Base-by-base conservation (phyloP, 1,284 basidiomycete species). In the Trametes versicolor region DNA sequence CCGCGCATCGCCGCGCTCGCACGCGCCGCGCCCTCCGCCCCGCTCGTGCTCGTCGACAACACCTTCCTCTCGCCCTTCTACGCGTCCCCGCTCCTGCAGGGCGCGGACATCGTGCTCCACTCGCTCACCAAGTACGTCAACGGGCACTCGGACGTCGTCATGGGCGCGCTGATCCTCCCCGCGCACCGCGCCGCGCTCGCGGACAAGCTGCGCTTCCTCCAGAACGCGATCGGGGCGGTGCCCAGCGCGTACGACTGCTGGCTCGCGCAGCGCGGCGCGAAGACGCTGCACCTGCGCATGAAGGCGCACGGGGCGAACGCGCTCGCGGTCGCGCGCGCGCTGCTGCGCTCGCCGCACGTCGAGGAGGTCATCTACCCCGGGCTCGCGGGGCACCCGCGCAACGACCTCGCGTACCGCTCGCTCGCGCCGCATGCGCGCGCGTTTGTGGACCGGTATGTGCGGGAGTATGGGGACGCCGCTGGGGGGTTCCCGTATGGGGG, bases 21-120 rank as follows among this genome's bases (percentile, higher is more conserved):
- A 4, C 85, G 79, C 76, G 74, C 83, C n/a, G 82, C 87, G 74
- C 78, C 89, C 58, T 78, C 88, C 53, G 69, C 80, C n/a, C 87
- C 87, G 34, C 81, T 95, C 21, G 85, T 97, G n/a, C 85, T 96
- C 54, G 92, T 98, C 58, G 95, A 97, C 82, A 96, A 94, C 80
- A 97, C 94, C 37, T 97, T 96, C 86, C 83, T 96, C 55, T 96
- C 94, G 0, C 95, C 97, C 0, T 99, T 91, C 83, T 98, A 93
- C 82, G 87, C 91, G 62, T 96, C 94, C 1, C 97, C 97, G 0
- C 87, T 99, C 34, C 84, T 91, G 50, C 88, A 92, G 45, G 93
- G 95, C 39, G 95, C 95, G 21, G 94, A 96, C 75, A 82, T 96
- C 69, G 93, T 95, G 71, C 66, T 93, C 45, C 91, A 96, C 83